These are phyloP conservation scores for Metschnikowia baotianmanensis DNA, from an alignment of 805 yeast species.

Conservation along the genomic window DNA sequence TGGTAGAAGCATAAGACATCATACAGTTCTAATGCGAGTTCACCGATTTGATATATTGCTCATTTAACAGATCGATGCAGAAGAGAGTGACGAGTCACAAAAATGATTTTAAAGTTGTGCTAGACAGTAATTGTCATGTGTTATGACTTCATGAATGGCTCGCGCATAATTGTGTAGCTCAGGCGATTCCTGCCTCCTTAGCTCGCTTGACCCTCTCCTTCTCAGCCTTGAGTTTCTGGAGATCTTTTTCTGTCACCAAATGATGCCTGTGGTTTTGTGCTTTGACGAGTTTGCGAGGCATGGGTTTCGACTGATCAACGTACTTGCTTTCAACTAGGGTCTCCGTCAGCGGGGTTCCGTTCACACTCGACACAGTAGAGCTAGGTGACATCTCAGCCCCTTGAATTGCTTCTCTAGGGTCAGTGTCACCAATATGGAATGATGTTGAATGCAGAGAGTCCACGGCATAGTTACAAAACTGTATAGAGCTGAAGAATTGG, in stretches of 20 bases:
- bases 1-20: no score
- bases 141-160: no score
- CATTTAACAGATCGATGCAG: no score
- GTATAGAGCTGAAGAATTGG: conserved; percentile 57
- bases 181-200: conserved; percentile 16
- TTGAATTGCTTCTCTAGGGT: background rate
- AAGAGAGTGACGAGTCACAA: no score
- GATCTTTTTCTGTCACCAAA: conserved; percentile 64
- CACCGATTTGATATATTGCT: no score
- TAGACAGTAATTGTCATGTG: no score
- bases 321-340: background rate
- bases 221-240: conserved; percentile 37
- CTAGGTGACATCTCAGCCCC: no score
- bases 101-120: no score
- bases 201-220: conserved; percentile 21
- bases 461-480: conserved; percentile 45
- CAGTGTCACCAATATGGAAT: conserved; percentile 5
- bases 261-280: conserved; percentile 58
- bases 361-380: no score
- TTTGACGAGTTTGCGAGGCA: conserved; percentile 8
- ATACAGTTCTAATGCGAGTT: no score
- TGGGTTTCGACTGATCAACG: background rate
- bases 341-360: conserved; percentile 1
- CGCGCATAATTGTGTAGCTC: background rate
- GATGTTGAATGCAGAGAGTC: conserved; percentile 9